Percentiles rank a stretch among this genome's conserved stretches.
phyloP scores from a whole-genome alignment of 768 basidiomycete species.

The Mycena pura region DNA sequence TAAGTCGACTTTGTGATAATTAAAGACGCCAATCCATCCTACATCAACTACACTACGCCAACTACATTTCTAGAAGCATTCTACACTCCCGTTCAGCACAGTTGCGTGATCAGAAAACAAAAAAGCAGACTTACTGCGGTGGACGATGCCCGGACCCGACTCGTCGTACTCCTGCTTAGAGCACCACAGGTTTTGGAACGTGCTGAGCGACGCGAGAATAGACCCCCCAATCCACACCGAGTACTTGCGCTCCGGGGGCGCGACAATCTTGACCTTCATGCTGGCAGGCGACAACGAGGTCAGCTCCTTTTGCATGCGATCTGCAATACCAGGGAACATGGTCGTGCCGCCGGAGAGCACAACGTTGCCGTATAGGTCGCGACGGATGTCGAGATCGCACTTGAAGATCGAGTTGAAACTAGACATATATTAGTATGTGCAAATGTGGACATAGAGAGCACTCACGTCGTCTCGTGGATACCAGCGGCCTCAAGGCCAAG shows the following conservation, averaged over 20 bases:
- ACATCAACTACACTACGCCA: too few relatives aligned
- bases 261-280: constrained; percentile 96
- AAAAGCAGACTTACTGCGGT: constrained; percentile 52
- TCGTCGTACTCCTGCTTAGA: constrained; percentile 94
- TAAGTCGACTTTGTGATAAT: not conserved
- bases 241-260: constrained; percentile 94
- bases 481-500: constrained; percentile 89
- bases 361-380: constrained; percentile 81
- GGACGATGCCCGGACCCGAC: constrained; percentile 78
- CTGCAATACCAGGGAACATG: constrained; percentile 96
- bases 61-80: constrained; percentile 12
- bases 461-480: constrained; percentile 89
- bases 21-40: not conserved
- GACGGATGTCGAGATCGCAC: constrained; percentile 87
- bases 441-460: not conserved
- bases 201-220: constrained; percentile 86
- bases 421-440: constrained; percentile 48
- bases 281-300: constrained; percentile 83
- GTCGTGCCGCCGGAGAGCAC: constrained; percentile 91
- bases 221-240: constrained; percentile 95
- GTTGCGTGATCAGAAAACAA: not conserved
- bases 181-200: constrained; percentile 98
- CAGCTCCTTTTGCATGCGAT: constrained; percentile 96
- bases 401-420: constrained; percentile 86
- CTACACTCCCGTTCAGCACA: not conserved